A percentile compares a stretch with the other conserved stretches of the same genome.
Conservation (phyloP, 352 stramenopile genomes). For the Globisporangium uncinulatum region DNA sequence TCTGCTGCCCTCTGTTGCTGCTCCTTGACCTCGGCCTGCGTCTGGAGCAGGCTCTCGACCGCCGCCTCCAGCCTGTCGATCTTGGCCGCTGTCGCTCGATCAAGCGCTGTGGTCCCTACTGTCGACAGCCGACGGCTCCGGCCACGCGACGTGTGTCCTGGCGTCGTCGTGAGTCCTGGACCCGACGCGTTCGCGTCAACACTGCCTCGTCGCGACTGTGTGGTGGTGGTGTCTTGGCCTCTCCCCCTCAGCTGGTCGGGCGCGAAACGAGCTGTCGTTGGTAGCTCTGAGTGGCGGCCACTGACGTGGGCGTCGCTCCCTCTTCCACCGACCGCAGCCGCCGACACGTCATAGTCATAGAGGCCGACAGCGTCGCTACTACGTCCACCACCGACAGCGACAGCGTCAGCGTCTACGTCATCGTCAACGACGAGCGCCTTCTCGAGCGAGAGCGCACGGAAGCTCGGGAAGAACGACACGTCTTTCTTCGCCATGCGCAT, state of each 20-base stretch:
- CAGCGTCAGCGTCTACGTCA: not conserved
- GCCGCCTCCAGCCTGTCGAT: constrained; percentile 46
- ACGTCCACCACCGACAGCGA: not conserved
- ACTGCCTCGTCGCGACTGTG: not conserved
- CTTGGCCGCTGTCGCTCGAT: constrained; percentile 22
- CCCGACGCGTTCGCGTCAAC: not conserved
- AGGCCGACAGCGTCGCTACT: constrained; percentile 11
- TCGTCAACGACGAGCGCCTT: constrained; percentile 6
- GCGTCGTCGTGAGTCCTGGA: not conserved
- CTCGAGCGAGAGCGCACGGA: constrained; percentile 50
- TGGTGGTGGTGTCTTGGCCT: not conserved
- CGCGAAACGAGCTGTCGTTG: constrained; percentile 5
- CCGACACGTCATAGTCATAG: not conserved
- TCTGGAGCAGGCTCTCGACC: constrained; percentile 26
- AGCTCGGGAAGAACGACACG: constrained; percentile 69
- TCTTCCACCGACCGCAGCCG: not conserved
- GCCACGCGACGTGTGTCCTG: not conserved
- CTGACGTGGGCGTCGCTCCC: not conserved
- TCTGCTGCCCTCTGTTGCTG: constrained; percentile 27
- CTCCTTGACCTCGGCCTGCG: constrained; percentile 42
- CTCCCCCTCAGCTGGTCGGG: not conserved
- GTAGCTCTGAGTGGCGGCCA: not conserved
- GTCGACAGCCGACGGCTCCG: not conserved
- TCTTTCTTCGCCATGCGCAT: constrained; percentile 74
- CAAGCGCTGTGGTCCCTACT: not conserved